Evolutionary conservation across 1,284 basidiomycete genomes (phyloP).

Genomic region (Fomitopsis pinicola): DNA sequence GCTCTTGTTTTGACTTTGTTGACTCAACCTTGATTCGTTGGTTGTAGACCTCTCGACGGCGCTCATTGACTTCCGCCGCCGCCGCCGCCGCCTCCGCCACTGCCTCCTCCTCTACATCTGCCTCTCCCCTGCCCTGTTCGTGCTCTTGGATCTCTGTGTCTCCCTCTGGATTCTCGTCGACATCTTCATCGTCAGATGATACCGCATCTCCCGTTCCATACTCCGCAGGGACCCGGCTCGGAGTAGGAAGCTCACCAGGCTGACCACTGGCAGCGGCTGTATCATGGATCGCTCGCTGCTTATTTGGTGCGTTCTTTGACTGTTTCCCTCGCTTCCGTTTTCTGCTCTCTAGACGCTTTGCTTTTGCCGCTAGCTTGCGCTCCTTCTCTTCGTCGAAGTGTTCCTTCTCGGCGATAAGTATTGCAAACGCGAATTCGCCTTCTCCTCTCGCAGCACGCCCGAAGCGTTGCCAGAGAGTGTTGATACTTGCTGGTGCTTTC

Average conservation of each 20-base stretch:
- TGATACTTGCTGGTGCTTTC: conserved; percentile 10
- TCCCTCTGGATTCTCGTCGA: too few relatives aligned
- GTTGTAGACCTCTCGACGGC: not conserved
- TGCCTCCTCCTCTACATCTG: too few relatives aligned
- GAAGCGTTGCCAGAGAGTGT: conserved; percentile 17
- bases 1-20: not conserved
- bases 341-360: not conserved
- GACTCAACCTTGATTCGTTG: not conserved
- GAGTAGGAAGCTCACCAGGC: too few relatives aligned
- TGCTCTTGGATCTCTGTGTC: too few relatives aligned
- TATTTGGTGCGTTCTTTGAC: not conserved
- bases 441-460: conserved; percentile 12
- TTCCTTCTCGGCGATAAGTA: conserved; percentile 13
- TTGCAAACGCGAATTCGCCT: conserved; percentile 4
- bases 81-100: too few relatives aligned
- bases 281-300: not conserved
- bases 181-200: too few relatives aligned
- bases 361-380: not conserved
- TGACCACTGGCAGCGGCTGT: not conserved
- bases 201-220: too few relatives aligned
- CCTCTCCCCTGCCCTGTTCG: too few relatives aligned
- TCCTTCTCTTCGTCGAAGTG: conserved; percentile 9
- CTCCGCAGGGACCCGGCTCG: too few relatives aligned
- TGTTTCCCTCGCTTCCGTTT: not conserved
- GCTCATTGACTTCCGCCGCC: not conserved